These are phyloP conservation scores for Suhomyces canberraensis DNA, from an alignment of 805 yeast species.

Conservation along the genomic window DNA sequence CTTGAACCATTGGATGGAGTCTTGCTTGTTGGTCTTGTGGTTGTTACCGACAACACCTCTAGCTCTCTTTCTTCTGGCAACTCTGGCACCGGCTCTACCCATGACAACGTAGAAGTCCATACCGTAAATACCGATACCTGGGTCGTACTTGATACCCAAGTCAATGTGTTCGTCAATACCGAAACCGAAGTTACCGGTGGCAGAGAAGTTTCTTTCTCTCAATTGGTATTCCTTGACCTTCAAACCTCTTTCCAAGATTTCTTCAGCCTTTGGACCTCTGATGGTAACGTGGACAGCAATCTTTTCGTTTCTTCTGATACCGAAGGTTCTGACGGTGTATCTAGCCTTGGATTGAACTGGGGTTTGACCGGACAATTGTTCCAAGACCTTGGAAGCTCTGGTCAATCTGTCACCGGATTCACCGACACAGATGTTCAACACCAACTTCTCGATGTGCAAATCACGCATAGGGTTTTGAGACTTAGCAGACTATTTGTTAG, in stretches of 20 bases:
- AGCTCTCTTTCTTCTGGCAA: slow-evolving; percentile 97
- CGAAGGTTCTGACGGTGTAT: slow-evolving; percentile 99
- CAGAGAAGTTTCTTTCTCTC: slow-evolving; percentile 90
- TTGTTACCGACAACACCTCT: slow-evolving; percentile 83
- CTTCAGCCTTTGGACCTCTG: slow-evolving; percentile 99
- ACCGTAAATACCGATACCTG: slow-evolving; percentile 99
- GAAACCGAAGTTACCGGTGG: slow-evolving; percentile 99
- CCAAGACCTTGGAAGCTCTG: slow-evolving; percentile 99
- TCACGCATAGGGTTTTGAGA: slow-evolving; percentile 97
- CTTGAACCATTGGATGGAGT: slow-evolving; percentile 98
- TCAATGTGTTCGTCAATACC: slow-evolving; percentile 99
- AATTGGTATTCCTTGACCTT: slow-evolving; percentile 99
- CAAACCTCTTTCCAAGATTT: slow-evolving; percentile 98
- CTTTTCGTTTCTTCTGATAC: slow-evolving; percentile 99
- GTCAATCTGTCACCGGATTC: slow-evolving; percentile 99
- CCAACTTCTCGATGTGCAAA: slow-evolving; percentile 97
- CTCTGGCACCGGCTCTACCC: slow-evolving; percentile 99
- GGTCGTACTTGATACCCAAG: slow-evolving; percentile 99
- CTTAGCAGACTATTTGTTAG: slow-evolving; percentile 29
- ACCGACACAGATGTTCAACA: slow-evolving; percentile 99
- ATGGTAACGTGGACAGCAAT: slow-evolving; percentile 98
- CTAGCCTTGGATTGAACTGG: slow-evolving; percentile 99
- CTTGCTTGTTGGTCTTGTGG: slow-evolving; percentile 91
- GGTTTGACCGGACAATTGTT: slow-evolving; percentile 99
- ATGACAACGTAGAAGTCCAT: slow-evolving; percentile 99